These are phyloP conservation scores for Atractiella rhizophila DNA, from an alignment of 768 basidiomycete genomes.

Conservation along the genomic window DNA sequence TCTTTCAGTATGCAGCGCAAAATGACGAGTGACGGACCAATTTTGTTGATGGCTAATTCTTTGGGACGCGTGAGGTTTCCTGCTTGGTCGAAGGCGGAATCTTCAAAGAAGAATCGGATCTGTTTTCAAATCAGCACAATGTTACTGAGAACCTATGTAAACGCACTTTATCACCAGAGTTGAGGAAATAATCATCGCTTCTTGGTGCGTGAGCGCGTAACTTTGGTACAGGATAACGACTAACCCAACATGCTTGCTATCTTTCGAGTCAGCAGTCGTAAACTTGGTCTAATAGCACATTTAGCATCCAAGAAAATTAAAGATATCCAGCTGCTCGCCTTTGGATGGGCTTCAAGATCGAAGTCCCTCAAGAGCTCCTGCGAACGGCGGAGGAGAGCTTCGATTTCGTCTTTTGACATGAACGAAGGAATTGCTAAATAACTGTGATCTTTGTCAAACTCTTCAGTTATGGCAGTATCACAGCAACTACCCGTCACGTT, in stretches of 20 bases:
- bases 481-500: too few species aligned
- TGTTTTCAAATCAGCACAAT: not conserved
- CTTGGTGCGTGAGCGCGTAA: constrained; percentile 38
- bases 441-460: constrained; percentile 3
- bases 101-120: constrained; percentile 80
- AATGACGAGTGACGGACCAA: constrained; percentile 18
- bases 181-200: constrained; percentile 80
- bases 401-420: constrained; percentile 33
- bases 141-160: not conserved
- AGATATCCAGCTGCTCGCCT: too few species aligned
- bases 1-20: not conserved
- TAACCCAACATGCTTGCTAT: constrained; percentile 1
- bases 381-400: constrained; percentile 40
- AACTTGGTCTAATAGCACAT: too few species aligned
- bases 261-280: constrained; percentile 33
- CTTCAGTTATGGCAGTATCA: too few species aligned
- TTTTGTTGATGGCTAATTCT: constrained; percentile 68
- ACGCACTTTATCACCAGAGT: constrained; percentile 50
- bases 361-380: constrained; percentile 57
- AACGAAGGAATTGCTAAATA: constrained; percentile 46
- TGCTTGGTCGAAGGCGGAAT: constrained; percentile 37
- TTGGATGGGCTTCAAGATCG: constrained; percentile 47
- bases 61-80: constrained; percentile 39
- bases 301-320: too few species aligned
- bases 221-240: not conserved